Evolutionary conservation across 768 basidiomycete genomes (phyloP).

Genomic region (Gymnopilus junonius): DNA sequence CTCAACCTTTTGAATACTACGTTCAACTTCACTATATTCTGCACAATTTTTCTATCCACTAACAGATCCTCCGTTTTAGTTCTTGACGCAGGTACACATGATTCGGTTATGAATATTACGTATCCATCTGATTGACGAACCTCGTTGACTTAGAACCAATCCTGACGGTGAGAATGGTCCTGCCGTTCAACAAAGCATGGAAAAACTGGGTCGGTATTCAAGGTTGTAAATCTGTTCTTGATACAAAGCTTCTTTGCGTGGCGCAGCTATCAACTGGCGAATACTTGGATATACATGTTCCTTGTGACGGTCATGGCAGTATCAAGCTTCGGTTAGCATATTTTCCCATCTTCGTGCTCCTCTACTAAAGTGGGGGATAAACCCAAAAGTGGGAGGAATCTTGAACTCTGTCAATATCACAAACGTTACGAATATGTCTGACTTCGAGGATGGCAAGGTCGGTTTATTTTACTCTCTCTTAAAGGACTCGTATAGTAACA

Average conservation of each 20-base stretch:
- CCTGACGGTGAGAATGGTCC: conserved; percentile 37
- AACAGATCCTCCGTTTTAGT: neutral
- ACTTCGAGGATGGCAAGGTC: neutral
- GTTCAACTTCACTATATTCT: neutral
- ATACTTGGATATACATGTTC: conserved; percentile 19
- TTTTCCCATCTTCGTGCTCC: neutral
- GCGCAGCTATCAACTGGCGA: conserved; percentile 31
- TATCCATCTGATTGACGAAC: neutral
- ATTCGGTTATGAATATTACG: neutral
- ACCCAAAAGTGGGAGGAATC: conserved; percentile 1
- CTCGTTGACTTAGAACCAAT: conserved; percentile 41
- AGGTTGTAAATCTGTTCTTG: conserved; percentile 46
- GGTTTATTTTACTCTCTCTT: neutral
- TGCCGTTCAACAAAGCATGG: neutral
- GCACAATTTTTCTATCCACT: neutral
- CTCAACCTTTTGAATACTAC: conserved; percentile 4
- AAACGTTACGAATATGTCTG: neutral
- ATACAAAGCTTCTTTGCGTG: conserved; percentile 53
- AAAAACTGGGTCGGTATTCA: neutral
- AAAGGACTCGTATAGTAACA: conserved; percentile 10
- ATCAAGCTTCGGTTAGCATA: conserved; percentile 22
- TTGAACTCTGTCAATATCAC: neutral
- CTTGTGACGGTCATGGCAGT: conserved; percentile 20
- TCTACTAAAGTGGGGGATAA: neutral
- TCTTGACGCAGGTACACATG: conserved; percentile 15